phyloP scores from a whole-genome alignment of 805 yeast genomes.

The Cyberlindnera subsufficiens region DNA sequence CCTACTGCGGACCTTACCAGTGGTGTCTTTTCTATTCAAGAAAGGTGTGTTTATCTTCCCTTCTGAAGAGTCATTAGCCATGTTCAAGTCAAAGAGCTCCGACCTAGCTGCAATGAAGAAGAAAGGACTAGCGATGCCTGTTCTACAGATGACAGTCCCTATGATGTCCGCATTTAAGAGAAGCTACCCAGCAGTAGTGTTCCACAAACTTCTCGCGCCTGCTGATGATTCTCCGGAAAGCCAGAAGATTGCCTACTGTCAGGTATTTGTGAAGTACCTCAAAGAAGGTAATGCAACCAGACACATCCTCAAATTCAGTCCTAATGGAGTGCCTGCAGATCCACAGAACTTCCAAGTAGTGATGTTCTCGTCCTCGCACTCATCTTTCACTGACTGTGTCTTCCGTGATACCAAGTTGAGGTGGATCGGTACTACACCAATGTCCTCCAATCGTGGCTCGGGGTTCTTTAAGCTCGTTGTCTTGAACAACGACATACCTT shows the following conservation, averaged over 20 bases:
- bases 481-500: constrained; percentile 28
- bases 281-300: constrained; percentile 20
- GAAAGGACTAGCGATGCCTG: constrained; percentile 28
- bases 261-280: constrained; percentile 22
- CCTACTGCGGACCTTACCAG: constrained; percentile 26
- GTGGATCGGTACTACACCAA: constrained; percentile 35
- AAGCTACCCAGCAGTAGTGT: constrained; percentile 24
- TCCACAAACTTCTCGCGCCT: constrained; percentile 23
- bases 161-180: constrained; percentile 26
- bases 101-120: constrained; percentile 16
- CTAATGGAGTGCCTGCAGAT: constrained; percentile 15
- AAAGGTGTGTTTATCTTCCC: constrained; percentile 35
- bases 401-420: constrained; percentile 27
- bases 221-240: constrained; percentile 1
- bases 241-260: constrained; percentile 29
- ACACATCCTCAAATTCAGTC: constrained; percentile 26
- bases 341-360: constrained; percentile 18
- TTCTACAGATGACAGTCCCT: constrained; percentile 27
- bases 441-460: constrained; percentile 29
- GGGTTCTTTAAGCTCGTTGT: constrained; percentile 28
- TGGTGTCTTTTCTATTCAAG: constrained; percentile 27
- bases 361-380: constrained; percentile 26
- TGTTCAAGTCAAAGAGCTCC: constrained; percentile 23
- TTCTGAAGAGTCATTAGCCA: constrained; percentile 26
- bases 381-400: constrained; percentile 28